Conservation (phyloP, 83 land plant species). For the Diphasiastrum complanatum region DNA sequence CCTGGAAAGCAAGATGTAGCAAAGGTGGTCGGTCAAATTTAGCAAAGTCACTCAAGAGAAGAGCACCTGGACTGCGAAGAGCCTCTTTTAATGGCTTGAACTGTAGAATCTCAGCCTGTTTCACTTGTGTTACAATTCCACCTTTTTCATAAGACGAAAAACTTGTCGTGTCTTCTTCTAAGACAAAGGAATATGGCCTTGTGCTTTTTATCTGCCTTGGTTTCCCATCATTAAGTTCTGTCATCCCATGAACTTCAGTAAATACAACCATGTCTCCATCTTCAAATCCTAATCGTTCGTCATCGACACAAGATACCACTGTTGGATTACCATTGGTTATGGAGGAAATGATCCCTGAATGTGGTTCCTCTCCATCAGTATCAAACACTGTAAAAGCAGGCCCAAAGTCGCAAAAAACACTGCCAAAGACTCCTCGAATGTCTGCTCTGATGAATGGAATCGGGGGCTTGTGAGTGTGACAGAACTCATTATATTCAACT, state of each 20-base stretch:
- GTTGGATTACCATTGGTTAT: conserved; percentile 80
- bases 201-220: conserved; percentile 73
- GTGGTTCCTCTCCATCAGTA: conserved; percentile 96
- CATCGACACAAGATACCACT: conserved; percentile 83
- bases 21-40: conserved; percentile 91
- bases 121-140: conserved; percentile 95
- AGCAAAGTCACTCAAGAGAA: conserved; percentile 77
- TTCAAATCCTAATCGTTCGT: conserved; percentile 83
- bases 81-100: conserved; percentile 71
- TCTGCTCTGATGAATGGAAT: conserved; percentile 86
- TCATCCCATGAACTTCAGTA: conserved; percentile 83
- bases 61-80: conserved; percentile 69
- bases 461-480: conserved; percentile 72
- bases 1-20: conserved; percentile 82
- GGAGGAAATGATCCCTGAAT: conserved; percentile 88
- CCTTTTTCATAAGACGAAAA: conserved; percentile 64
- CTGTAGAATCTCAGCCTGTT: conserved; percentile 66
- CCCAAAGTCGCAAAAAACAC: conserved; percentile 93
- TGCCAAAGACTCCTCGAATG: conserved; percentile 79
- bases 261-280: conserved; percentile 89
- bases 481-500: conserved; percentile 59
- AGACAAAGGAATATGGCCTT: conserved; percentile 68
- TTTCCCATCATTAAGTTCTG: conserved; percentile 87
- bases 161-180: conserved; percentile 81
- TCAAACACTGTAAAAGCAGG: conserved; percentile 81